A percentile compares a stretch with the other conserved stretches of the same genome.
Conservation (phyloP, 164 flowering plant genomes). For the Liriodendron chinense region DNA sequence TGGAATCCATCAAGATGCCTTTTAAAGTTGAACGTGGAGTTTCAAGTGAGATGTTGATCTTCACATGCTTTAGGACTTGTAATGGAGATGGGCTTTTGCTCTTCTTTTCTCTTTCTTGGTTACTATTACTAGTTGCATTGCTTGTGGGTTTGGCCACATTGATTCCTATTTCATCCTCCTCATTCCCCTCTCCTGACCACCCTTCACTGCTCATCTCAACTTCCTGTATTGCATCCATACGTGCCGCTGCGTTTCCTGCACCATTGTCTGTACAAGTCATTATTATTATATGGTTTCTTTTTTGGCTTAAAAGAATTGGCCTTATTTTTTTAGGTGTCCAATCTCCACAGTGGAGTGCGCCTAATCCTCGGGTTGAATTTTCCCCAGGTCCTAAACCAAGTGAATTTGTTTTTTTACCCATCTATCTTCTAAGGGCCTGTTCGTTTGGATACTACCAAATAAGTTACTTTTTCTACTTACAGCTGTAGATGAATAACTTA, state of each 20-base stretch:
- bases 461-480: too few relatives aligned
- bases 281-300: too few relatives aligned
- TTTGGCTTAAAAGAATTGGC: too few relatives aligned
- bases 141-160: not conserved
- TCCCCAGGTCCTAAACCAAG: too few relatives aligned
- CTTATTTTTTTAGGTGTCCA: too few relatives aligned
- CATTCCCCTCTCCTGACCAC: not conserved
- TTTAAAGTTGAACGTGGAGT: slow-evolving; percentile 57
- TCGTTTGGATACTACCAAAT: too few relatives aligned
- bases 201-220: slow-evolving; percentile 36
- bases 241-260: slow-evolving; percentile 21
- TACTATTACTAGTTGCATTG: not conserved
- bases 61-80: slow-evolving; percentile 49
- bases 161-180: not conserved
- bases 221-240: slow-evolving; percentile 58
- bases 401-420: too few relatives aligned
- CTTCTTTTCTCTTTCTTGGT: not conserved
- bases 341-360: too few relatives aligned
- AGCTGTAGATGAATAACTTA: too few relatives aligned
- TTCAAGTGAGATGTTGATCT: slow-evolving; percentile 48
- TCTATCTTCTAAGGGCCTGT: too few relatives aligned
- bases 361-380: too few relatives aligned
- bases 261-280: too few relatives aligned
- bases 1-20: slow-evolving; percentile 32
- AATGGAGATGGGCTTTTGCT: slow-evolving; percentile 30